Base-by-base conservation (phyloP, 2,329 filamentous ascomycete species). In the Xylaria sp. region DNA sequence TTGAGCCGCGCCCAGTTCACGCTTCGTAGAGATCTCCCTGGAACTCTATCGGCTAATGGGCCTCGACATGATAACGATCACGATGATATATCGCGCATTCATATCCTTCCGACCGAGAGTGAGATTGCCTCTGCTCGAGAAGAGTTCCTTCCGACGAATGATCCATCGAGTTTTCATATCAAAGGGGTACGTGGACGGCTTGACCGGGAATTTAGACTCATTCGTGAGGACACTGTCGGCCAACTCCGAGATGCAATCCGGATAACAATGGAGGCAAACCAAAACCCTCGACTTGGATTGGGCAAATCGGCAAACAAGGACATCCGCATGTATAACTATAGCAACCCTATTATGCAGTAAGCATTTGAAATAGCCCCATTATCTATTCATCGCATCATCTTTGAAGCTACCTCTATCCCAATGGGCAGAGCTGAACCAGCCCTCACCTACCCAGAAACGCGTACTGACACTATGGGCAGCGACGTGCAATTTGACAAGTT, bases 181-280 rank as follows among this genome's bases (percentile, higher is more conserved):
- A 59, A 65, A 2, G 77, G 78, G 1, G 72, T 79, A 9, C 67
- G 65, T 4, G 79, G 81, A 2, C 72, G 81, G 1, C 64, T 85
- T 0, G 82, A 85, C 63, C 71, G 76, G 50, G 76, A 84, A 49
- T 85, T 85, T 44, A 75, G 82, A 16, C 73, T 85, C 1, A 64
- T 84, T 1, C 74, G 82, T 2, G 79, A 84, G 64, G 81, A 85
- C 57, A 81, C 77, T 0, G 70, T 84, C 2, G 79, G 79, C 0
- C 76, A 82, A 52, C 69, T 85, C 4, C 72, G 79, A 37, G 78
- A 83, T 59, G 74, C 74, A 1, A 74, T 81, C 2, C 71, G 72
- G 38, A 57, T 72, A 20, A 70, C 77, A 44, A 65, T 78, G 8
- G 65, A 76, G 2, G 56, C 58, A 2, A 65, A 76, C 17, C 68